A percentile compares a stretch with the other conserved stretches of the same genome.
phyloP scores from a whole-genome alignment of 2,329 filamentous ascomycete genomes.

The Calonectria pseudoreteaudii region DNA sequence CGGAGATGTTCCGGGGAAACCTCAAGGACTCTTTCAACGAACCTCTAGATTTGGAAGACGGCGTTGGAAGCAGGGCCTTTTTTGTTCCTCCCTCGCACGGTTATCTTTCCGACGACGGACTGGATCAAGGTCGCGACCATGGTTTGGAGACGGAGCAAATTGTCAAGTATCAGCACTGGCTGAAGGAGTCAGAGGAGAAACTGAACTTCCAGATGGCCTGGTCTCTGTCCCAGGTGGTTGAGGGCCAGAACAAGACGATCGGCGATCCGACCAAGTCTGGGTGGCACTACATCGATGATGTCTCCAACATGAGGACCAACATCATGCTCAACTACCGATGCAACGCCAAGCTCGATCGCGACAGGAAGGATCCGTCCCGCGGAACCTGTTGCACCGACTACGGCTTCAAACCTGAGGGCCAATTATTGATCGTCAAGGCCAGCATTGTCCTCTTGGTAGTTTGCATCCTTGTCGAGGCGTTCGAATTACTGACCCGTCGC shows the following conservation, averaged over 20 bases:
- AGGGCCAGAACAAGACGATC: conserved; percentile 33
- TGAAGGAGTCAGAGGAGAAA: conserved; percentile 25
- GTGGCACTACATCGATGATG: conserved; percentile 46
- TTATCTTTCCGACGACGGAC: not conserved
- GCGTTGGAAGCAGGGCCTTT: conserved; percentile 43
- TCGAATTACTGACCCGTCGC: conserved; percentile 26
- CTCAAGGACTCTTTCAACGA: conserved; percentile 32
- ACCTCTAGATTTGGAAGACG: conserved; percentile 39
- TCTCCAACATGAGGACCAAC: conserved; percentile 48
- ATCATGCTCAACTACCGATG: conserved; percentile 67
- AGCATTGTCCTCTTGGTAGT: conserved; percentile 33
- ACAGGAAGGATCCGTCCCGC: conserved; percentile 56
- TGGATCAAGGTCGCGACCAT: not conserved
- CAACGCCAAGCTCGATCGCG: conserved; percentile 52
- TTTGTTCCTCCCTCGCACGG: conserved; percentile 35
- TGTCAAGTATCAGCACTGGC: conserved; percentile 34
- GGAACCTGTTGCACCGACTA: conserved; percentile 67
- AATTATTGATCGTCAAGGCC: conserved; percentile 35
- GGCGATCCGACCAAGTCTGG: conserved; percentile 38
- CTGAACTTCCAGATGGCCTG: conserved; percentile 35
- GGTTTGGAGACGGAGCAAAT: conserved; percentile 23
- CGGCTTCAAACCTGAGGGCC: conserved; percentile 39
- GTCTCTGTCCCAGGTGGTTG: conserved; percentile 32
- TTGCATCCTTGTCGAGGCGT: conserved; percentile 31
- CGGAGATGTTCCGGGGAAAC: conserved; percentile 29